Evolutionary conservation across 495 filamentous ascomycete genomes (phyloP), one percentile per base, ranked within the genome.

Genomic region (Neurospora sp.): DNA sequence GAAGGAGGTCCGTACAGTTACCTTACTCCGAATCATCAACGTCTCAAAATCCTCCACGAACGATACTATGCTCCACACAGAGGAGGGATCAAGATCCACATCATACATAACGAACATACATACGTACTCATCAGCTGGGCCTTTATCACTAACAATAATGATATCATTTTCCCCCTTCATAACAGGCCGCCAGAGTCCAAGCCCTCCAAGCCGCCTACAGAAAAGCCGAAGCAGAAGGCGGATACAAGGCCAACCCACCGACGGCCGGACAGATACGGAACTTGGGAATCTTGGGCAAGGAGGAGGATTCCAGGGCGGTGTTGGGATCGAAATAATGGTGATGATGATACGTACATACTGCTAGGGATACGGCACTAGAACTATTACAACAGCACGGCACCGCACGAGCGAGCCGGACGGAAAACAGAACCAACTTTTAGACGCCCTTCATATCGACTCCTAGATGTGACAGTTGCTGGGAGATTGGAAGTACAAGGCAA

Each of bases 141-240:
- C 35, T 37, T 37, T 5, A 37, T 37, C 35, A 39, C 70, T 71
- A 38, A 71, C 44, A 35, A 5, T 7, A 37, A 38, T 31, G 70
- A 39, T 22, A 6, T 27, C 20, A 53, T 27, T 10, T 31, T 27
- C 5, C 5, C 47, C 69, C 78, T 39, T 74, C 38, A 61, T 44
- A 53, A 78, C 78, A 99, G 95, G 89, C 88, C 76, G 87, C 92
- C 61, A 92, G 94, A 85, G 88, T 90, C 69, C 86, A 85, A 79
- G 87, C 88, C 72, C 85, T 99, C 74, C 95, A 98, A 85, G 87
- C 87, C 53, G 96, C 96, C 71, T 98, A 97, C 82, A 88, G 93
- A 77, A 93, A 93, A 82, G 89, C 90, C 38, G 89, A 93, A 81
- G 90, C 91, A 37, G 85, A 90, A 69, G 86, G 53, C 5, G 53